Evolutionary conservation across 2,329 filamentous ascomycete genomes (phyloP), one percentile per base, ranked within the genome.

Genomic region (Colletotrichum echinochloae): DNA sequence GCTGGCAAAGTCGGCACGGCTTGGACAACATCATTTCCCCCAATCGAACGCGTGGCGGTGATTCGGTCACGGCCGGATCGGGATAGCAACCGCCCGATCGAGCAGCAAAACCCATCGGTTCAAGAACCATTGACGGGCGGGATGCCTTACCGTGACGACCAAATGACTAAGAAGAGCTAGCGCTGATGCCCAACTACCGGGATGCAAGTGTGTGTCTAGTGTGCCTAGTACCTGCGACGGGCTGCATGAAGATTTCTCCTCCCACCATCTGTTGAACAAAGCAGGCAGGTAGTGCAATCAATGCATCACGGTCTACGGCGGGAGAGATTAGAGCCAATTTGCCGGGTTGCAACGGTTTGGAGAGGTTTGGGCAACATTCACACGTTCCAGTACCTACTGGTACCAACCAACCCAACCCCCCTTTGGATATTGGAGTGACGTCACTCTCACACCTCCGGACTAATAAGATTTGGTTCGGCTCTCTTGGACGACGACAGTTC

Each of bases 401-500:
- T n/a, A n/a, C 6, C 41, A 41, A 41, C 18, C 41, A 16, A 16
- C 18, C 20, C 37, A 12, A 8, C 35, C 33, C 9, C 5, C 49
- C 56, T 20, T 39, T 16, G 46, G 30, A 63, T n/a, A 49, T 63
- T 35, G 23, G 11, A 37, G 41, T 71, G 65, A 70, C 69, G 65
- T 71, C 69, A 71, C 39, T 18, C 41, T 52, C 51, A 46, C 35
- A 33, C n/a, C 23, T n/a, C 54, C 33, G 52, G 65, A n/a, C 11
- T 23, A 12, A 52, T 28, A n/a, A 48, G 23, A 33, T n/a, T 44
- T n/a, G 30, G 44, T 46, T 37, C 30, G 30, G 26, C n/a, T 41
- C 39, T 64, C 60, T 65, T 65, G 62, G 67, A 60, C 70, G 41
- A 70, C 62, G 48, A 65, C 67, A 62, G 62, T 54, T 20, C 49